Conservation (phyloP, 176 grass and related monocot species). For the Eragrostis nindensis region DNA sequence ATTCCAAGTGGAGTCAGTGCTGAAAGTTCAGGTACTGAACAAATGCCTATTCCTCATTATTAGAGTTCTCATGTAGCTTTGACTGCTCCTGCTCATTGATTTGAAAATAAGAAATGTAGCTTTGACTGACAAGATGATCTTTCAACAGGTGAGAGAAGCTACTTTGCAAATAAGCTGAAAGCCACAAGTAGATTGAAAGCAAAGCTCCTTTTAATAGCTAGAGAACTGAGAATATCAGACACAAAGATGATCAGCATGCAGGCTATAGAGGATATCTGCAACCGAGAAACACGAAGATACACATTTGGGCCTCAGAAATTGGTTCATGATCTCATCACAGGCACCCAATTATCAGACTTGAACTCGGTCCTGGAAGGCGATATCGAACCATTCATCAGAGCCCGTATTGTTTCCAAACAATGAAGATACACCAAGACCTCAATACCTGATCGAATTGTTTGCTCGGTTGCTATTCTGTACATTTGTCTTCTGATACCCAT, state of each 20-base stretch:
- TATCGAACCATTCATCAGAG: conserved; percentile 73
- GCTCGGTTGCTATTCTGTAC: conserved; percentile 13
- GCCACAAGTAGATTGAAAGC: conserved; percentile 79
- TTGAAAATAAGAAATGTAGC: not conserved
- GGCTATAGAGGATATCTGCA: conserved; percentile 36
- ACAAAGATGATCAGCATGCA: conserved; percentile 50
- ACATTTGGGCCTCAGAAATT: conserved; percentile 66
- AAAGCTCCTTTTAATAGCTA: conserved; percentile 71
- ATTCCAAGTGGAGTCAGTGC: conserved; percentile 64
- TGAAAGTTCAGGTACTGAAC: conserved; percentile 83
- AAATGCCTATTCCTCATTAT: conserved; percentile 9
- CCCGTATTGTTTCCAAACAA: conserved; percentile 60
- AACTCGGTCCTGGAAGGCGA: conserved; percentile 76
- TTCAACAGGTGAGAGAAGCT: conserved; percentile 83
- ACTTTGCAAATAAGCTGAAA: conserved; percentile 87
- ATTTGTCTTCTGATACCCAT: conserved; percentile 23
- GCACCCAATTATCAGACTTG: conserved; percentile 66
- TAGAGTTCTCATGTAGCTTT: not conserved
- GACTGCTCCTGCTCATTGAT: not conserved
- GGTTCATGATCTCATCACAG: conserved; percentile 78
- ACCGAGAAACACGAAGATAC: conserved; percentile 67
- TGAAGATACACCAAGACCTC: conserved; percentile 18
- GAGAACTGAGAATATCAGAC: conserved; percentile 45
- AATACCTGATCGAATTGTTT: conserved; percentile 1
- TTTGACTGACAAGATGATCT: not conserved